A percentile compares a stretch with the other conserved stretches of the same genome.
Conservation (phyloP, 164 flowering plant species). For the Aristolochia californica region DNA sequence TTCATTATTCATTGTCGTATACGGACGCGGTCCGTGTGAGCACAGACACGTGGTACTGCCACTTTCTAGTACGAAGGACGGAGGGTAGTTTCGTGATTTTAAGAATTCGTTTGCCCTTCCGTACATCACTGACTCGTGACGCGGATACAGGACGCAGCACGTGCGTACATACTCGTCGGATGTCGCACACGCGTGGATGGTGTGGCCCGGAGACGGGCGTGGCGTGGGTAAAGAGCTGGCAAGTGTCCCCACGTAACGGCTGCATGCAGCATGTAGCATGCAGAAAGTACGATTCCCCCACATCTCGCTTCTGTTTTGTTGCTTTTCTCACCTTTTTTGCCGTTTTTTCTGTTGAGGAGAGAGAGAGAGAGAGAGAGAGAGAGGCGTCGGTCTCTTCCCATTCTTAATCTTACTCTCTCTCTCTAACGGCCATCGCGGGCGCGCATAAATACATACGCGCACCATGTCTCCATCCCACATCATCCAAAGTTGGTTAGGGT, state of each 20-base stretch:
- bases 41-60: no score
- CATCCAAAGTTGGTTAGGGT: no score
- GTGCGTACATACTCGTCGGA: no score
- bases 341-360: conserved; percentile 4
- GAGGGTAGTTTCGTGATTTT: no score
- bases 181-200: no score
- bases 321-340: neutral
- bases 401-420: neutral
- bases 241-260: conserved; percentile 17
- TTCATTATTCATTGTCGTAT: no score
- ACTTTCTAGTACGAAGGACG: no score
- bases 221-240: conserved; percentile 15
- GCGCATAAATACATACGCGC: neutral
- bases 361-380: neutral
- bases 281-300: conserved; percentile 23
- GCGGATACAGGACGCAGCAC: no score
- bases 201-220: neutral
- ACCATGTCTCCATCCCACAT: neutral
- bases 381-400: neutral
- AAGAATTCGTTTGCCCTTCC: no score
- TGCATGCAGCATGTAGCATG: conserved; percentile 1
- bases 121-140: no score
- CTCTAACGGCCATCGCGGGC: neutral
- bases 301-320: conserved; percentile 10
- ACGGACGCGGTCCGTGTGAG: no score